Evolutionary conservation across 164 flowering plant species (phyloP).

Genomic region (Magnolia officinalis): DNA sequence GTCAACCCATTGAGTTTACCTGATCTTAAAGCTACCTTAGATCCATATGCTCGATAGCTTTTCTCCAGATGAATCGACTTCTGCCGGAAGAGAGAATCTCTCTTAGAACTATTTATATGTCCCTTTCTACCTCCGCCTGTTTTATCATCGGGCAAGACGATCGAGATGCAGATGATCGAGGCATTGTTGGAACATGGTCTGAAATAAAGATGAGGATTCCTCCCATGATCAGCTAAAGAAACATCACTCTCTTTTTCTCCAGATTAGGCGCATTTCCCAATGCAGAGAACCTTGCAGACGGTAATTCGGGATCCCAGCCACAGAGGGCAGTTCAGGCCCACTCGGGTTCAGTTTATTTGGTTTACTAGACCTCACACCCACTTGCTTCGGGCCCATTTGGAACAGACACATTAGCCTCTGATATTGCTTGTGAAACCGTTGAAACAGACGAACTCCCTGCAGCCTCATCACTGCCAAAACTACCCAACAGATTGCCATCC

Average conservation of each 20-base stretch:
- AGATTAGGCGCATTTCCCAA: constrained; percentile 26
- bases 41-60: constrained; percentile 52
- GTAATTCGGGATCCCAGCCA: not conserved
- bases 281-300: not conserved
- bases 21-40: constrained; percentile 55
- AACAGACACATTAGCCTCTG: constrained; percentile 32
- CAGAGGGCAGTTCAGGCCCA: not conserved
- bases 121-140: constrained; percentile 42
- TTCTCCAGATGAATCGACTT: constrained; percentile 74
- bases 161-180: constrained; percentile 26
- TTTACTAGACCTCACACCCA: constrained; percentile 31
- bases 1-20: constrained; percentile 57
- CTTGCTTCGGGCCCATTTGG: constrained; percentile 21
- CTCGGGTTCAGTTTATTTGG: constrained; percentile 15
- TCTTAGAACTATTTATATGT: constrained; percentile 46
- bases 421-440: constrained; percentile 27
- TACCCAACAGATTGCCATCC: constrained; percentile 58
- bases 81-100: constrained; percentile 70
- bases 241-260: constrained; percentile 41
- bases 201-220: constrained; percentile 37
- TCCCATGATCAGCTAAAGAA: constrained; percentile 27
- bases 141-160: constrained; percentile 39
- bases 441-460: constrained; percentile 37
- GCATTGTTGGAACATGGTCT: constrained; percentile 15
- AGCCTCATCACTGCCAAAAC: constrained; percentile 36